Evolutionary conservation across 495 filamentous ascomycete species (phyloP), one percentile per base, ranked within the genome.

Genomic region (Bathelium albidoporum): DNA sequence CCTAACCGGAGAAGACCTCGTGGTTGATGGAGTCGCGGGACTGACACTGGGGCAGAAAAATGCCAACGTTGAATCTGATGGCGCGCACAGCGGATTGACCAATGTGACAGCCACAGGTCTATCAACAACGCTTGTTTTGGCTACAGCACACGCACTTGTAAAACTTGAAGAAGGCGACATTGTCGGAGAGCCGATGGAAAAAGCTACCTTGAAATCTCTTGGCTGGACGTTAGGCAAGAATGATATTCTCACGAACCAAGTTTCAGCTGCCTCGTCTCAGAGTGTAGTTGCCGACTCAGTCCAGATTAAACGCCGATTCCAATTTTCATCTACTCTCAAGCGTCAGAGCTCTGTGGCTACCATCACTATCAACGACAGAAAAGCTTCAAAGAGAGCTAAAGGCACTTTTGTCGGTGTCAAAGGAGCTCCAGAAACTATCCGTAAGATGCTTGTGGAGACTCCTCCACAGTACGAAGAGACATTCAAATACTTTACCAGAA

Each of bases 111-210:
- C 85, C 34, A 82, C 85, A 68, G 85, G 82, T 49, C 77, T 87
- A 59, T 84, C 95, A 62, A 99, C 94, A 2, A 93, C 92, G 24
- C 83, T 99, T 58, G 91, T 97, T 28, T 83, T 99, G 52, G 94
- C 95, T 31, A 96, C 90, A 55, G 94, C 94, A 11, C 94, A 99
- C 72, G 94, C 94, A 20, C 78, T 99, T 36, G 94, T 99, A 28
- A 95, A 90, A 69, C 78, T 99, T 5, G 94, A 99, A 68, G 94
- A 99, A 72, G 95, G 94, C 22, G 94, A 99, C 18, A 85, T 97
- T 64, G 95, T 97, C 55, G 94, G 94, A 65, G 94, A 99, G 72
- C 94, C 94, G 18, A 99, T 99, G 94, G 94, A 99, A 71, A 96
- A 97, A 74, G 94, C 94, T 43, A 97, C 94, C 12, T 78, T 99